A percentile compares a stretch with the other conserved stretches of the same genome.
These are phyloP conservation scores for Solanum appendiculatum DNA, from an alignment of 257 asterid genomes.

Conservation along the genomic window DNA sequence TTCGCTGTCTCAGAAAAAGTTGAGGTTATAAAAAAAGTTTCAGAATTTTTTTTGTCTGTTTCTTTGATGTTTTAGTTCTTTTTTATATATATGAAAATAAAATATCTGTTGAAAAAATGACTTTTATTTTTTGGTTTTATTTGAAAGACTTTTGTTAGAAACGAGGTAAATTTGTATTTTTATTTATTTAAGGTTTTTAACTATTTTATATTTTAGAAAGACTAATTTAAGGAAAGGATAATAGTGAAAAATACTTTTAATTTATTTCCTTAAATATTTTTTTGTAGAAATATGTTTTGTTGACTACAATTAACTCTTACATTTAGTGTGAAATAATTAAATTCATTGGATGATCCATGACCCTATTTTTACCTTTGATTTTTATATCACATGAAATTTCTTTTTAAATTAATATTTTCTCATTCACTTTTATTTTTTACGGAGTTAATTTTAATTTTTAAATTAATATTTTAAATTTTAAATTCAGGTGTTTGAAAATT, in stretches of 20 bases:
- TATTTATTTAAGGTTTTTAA: too few species aligned
- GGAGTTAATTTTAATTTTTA: too few species aligned
- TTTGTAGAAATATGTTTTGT: background rate
- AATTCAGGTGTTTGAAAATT: background rate
- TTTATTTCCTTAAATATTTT: too few species aligned
- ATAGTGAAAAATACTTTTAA: too few species aligned
- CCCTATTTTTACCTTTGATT: background rate
- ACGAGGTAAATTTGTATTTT: background rate
- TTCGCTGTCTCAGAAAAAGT: background rate
- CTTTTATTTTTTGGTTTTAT: background rate
- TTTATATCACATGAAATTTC: background rate
- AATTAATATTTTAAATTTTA: too few species aligned
- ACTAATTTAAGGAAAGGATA: too few species aligned
- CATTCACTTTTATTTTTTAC: too few species aligned
- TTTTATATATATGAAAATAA: background rate
- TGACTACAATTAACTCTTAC: background rate
- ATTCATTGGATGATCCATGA: background rate
- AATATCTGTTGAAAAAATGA: background rate
- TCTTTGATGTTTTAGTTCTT: background rate
- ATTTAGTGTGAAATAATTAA: too few species aligned
- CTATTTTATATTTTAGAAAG: too few species aligned
- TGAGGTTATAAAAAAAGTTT: background rate
- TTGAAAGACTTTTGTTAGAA: background rate
- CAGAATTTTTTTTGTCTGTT: background rate
- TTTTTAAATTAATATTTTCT: too few species aligned